phyloP scores from a whole-genome alignment of 306 rosid genomes.

The Carpinus fangiana region DNA sequence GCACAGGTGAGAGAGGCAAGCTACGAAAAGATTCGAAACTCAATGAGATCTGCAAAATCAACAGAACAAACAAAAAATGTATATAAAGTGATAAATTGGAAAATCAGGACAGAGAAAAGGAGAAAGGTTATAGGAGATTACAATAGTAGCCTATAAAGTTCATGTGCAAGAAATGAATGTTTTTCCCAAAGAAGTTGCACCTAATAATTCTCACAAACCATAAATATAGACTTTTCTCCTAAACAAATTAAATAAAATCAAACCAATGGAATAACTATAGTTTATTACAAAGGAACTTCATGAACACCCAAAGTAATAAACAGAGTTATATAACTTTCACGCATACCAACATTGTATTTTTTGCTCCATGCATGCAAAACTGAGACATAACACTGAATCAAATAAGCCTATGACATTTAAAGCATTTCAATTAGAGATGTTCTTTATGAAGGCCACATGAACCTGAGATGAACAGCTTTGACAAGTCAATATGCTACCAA shows the following conservation, averaged over 20 bases:
- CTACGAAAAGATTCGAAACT: constrained; percentile 86
- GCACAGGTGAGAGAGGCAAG: constrained; percentile 74
- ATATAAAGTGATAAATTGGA: background rate
- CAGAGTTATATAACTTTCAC: background rate
- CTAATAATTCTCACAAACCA: constrained; percentile 1
- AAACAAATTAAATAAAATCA: background rate
- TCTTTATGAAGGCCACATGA: constrained; percentile 23
- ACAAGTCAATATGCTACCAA: constrained; percentile 82
- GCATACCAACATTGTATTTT: background rate
- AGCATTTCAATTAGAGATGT: constrained; percentile 2
- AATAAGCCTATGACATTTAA: background rate
- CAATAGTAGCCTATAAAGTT: background rate
- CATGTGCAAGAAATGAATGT: background rate
- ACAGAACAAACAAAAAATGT: constrained; percentile 10
- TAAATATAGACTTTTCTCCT: background rate
- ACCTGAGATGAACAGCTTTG: constrained; percentile 89
- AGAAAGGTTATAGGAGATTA: background rate
- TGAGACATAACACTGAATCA: constrained; percentile 1
- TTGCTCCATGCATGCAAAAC: background rate
- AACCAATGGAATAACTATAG: background rate
- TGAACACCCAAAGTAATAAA: background rate
- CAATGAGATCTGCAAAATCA: constrained; percentile 72
- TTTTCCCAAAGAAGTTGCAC: background rate
- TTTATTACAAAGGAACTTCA: background rate
- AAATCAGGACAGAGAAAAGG: constrained; percentile 2